Base-by-base conservation (phyloP, 805 yeast species). In the Ogataea neopini region DNA sequence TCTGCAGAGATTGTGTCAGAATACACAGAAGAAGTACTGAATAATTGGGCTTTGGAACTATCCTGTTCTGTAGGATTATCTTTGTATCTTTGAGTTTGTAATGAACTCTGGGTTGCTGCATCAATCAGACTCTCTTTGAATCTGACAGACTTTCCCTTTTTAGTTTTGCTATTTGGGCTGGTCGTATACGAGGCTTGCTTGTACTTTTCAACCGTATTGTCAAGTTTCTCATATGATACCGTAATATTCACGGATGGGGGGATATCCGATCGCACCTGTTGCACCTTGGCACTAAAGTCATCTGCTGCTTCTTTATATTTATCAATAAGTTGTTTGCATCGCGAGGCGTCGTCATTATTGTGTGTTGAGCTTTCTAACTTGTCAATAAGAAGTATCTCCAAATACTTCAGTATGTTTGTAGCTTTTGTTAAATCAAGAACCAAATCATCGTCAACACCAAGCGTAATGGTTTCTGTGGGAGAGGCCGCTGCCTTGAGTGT, bases 101-200 rank as follows among this genome's bases (percentile, higher is more conserved):
- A 25, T 14, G 38, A 32, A 13, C 32, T 40, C 26, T 40, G 42
- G 10, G 45, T 37, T 8, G 53, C 45, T 2, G 58, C 45, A 11
- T 60, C 63, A 11, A 60, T 55, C 17, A 58, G 34, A 14, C 50
- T 51, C 19, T 55, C 55, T 33, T 57, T 60, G 40, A 60, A 60
- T 34, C 63, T 52, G 10, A 60, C 63, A 13, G 62, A 58, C 34
- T 58, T 60, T 14, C 48, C 17, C 25, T 54, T 58, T 43, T 57
- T 58, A 7, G 51, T 17, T 17, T 43, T 50, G 14, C 40, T 38
- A 14, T 33, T 28, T 2, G 49, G 49, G 10, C 38, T 20, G 25
- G 33, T 20, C 3, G 46, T 34, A 18, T 19, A 29, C 14, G 32
- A 18, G 18, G 25, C 14, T 5, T 36, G 35, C 10, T 25, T 25